Evolutionary conservation across 805 yeast species (phyloP), one percentile per base, ranked within the genome.

Genomic region (Yamadazyma nakazawae): DNA sequence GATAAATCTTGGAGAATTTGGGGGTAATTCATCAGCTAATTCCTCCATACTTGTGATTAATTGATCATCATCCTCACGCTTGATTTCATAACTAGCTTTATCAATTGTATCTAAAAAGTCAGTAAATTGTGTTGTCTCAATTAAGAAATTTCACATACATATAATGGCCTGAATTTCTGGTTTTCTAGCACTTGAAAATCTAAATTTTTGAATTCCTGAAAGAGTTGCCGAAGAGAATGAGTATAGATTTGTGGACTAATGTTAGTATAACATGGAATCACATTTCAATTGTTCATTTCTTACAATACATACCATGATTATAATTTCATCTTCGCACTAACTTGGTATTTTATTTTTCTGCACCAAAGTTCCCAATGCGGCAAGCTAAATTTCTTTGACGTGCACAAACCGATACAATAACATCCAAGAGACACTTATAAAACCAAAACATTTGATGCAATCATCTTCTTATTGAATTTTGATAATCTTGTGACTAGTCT

Each of bases 21-120:
- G 95, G 0, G 97, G 96, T 39, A 90, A 65, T 48, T 81, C 88
- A 45, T 88, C 96, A 5, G 74, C 72, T 37, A 90, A 72, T 36
- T 82, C 89, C 37, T 78, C 86, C 8, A 86, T 61, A 5, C 76
- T 64, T 14, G 66, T 67, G 11, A 82, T 62, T 13, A 74, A 71
- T n/a, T 75, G 76, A 7, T 69, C 67, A 6, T 68, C 67, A 26
- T 72, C 74, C 47, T 81, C 81, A 14, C 67, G 61, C 48, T 65
- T 68, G 35, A 84, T 73, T 44, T 78, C 82, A 53, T 80, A 80
- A n/a, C 45, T 46, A 12, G 62, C 63, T 54, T 76, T 75, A 54
- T 82, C 89, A 40, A 85, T 85, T 41, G 68, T 65, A 58, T 79
- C 82, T 64, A 28, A 28, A 14, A 9, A 16, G 34, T 53, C 32